Evolutionary conservation across 768 basidiomycete genomes (phyloP).

Genomic region (Mrakia blollopis): DNA sequence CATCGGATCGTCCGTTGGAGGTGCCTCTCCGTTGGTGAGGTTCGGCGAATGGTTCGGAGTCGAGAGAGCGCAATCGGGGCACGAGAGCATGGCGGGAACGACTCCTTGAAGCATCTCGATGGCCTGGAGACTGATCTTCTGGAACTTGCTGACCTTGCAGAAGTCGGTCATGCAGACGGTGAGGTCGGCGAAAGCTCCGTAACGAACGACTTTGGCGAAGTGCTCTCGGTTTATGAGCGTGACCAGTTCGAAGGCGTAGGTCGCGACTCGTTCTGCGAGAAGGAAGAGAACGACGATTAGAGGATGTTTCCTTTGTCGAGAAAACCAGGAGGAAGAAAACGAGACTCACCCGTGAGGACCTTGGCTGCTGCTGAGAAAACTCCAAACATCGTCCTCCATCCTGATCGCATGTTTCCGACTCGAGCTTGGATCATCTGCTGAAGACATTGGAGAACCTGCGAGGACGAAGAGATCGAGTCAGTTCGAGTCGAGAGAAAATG

Average conservation of each 20-base stretch:
- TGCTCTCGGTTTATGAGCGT: slow-evolving; percentile 84
- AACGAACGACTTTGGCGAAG: slow-evolving; percentile 80
- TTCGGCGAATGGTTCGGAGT: slow-evolving; percentile 17
- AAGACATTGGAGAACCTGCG: slow-evolving; percentile 72
- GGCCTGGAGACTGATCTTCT: slow-evolving; percentile 92
- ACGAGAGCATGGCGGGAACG: slow-evolving; percentile 83
- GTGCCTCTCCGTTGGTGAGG: slow-evolving; percentile 8
- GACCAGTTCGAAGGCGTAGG: slow-evolving; percentile 92
- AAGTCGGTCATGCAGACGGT: slow-evolving; percentile 98
- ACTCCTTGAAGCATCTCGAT: slow-evolving; percentile 93
- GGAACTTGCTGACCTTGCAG: slow-evolving; percentile 98
- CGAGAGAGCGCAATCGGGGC: slow-evolving; percentile 58
- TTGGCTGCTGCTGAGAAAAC: slow-evolving; percentile 96
- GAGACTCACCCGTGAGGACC: slow-evolving; percentile 67
- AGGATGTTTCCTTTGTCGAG: not conserved
- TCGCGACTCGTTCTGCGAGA: slow-evolving; percentile 73
- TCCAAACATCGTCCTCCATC: slow-evolving; percentile 99
- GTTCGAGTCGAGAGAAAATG: too few relatives aligned
- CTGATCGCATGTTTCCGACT: slow-evolving; percentile 90
- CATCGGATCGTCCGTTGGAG: slow-evolving; percentile 61
- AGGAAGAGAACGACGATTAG: slow-evolving; percentile 2
- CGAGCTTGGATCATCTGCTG: slow-evolving; percentile 98
- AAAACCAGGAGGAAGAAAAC: not conserved
- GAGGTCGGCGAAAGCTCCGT: slow-evolving; percentile 92
- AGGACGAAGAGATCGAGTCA: too few relatives aligned